Conservation (phyloP, 2,329 filamentous ascomycete species). For the Trichoderma citrinoviride region DNA sequence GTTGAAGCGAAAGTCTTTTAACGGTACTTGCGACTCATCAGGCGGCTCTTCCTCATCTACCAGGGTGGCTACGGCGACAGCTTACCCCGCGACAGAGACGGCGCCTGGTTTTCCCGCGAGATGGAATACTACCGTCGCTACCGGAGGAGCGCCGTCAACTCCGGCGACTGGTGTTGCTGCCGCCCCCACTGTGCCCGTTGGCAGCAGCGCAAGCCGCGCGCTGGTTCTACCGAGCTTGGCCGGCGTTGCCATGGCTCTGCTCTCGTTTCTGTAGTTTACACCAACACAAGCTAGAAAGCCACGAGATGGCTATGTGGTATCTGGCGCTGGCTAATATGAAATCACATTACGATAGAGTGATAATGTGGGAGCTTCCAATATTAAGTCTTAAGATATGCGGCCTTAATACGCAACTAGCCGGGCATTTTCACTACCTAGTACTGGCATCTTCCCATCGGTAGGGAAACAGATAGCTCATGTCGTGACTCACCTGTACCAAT, state of each 20-base stretch:
- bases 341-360: background rate
- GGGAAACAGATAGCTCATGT: too few relatives aligned
- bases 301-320: background rate
- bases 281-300: background rate
- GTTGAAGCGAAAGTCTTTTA: background rate
- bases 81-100: background rate
- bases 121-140: background rate
- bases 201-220: background rate
- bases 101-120: background rate
- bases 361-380: background rate
- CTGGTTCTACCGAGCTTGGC: background rate
- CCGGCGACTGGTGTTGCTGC: background rate
- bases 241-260: background rate
- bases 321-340: background rate
- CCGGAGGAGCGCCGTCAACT: background rate
- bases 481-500: too few relatives aligned
- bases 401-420: too few relatives aligned
- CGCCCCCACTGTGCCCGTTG: background rate
- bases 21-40: background rate
- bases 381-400: too few relatives aligned
- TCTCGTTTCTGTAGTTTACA: background rate
- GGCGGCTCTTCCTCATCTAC: background rate
- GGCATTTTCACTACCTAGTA: too few relatives aligned
- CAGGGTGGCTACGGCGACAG: background rate
- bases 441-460: too few relatives aligned